Base-by-base conservation (phyloP, 768 basidiomycete genomes). In the Hypholoma sublateritium region DNA sequence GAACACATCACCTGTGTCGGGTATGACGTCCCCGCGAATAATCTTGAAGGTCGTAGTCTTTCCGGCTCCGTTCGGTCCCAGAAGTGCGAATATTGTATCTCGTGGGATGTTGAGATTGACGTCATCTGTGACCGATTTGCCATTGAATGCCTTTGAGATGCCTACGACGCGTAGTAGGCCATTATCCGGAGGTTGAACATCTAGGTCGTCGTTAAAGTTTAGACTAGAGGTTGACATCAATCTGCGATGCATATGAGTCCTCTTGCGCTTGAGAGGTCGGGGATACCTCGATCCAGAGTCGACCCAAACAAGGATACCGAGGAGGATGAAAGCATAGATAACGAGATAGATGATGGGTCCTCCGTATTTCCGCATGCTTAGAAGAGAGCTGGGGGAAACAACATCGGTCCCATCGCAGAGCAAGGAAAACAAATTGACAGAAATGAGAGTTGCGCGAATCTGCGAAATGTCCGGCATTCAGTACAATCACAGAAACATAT, bases 21-120 rank as follows among this genome's bases (percentile, higher is more conserved):
- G 89, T 24, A 80, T 67, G 17, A 87, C 73, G 59, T 89, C 83
- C 0, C 88, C 88, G n/a, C 87, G 87, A 55, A 93, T 91, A 66
- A 90, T 80, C 58, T 90, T 88, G 69, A 92, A 89, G 0, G 85
- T 87, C 0, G 91, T 91, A 8, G 88, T 91, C 70, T 92, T 92
- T 0, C 91, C 90, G 1, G 89, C 91, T 2, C 91, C 91, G 59
- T 92, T 93, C 0, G 91, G 91, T 1, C 91, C 91, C 16, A 93
- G 75, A 59, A 92, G 68, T 7, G 86, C 88, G 62, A 90, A 89
- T 13, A 88, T 46, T 5, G 84, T 85, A 44, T 87, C 80, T 35
- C 69, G 70, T 0, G 81, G 71, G 24, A 91, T 85, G 0, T 83
- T 84, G 62, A 91, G 84, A 55, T 81, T 86, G 37, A 92, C 85